These are phyloP conservation scores for Phytophthora macrochlamydospora DNA, from an alignment of 352 stramenopile genomes.

Conservation along the genomic window DNA sequence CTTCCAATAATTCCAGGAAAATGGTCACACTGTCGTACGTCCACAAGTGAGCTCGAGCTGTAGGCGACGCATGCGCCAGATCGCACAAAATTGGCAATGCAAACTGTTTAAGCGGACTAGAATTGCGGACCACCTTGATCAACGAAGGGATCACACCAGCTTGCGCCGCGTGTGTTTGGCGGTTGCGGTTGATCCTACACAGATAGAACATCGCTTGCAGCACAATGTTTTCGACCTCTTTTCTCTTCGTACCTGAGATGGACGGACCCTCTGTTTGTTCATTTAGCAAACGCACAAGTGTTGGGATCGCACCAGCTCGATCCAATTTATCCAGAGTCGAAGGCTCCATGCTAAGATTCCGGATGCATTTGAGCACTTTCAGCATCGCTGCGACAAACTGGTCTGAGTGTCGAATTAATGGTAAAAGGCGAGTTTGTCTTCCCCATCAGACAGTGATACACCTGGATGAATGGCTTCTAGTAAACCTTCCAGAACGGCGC, in stretches of 20 bases:
- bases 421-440: conserved; percentile 15
- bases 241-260: conserved; percentile 47
- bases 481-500: conserved; percentile 72
- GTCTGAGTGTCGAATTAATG: conserved; percentile 41
- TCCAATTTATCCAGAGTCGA: conserved; percentile 90
- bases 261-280: conserved; percentile 38
- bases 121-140: conserved; percentile 81
- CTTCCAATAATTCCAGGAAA: conserved; percentile 88
- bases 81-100: conserved; percentile 92
- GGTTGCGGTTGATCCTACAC: conserved; percentile 91
- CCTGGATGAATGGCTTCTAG: conserved; percentile 56
- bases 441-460: conserved; percentile 14
- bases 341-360: conserved; percentile 92
- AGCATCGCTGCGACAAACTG: conserved; percentile 68
- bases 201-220: conserved; percentile 94
- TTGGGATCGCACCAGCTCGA: conserved; percentile 85
- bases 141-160: conserved; percentile 92
- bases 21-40: conserved; percentile 78
- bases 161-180: conserved; percentile 89
- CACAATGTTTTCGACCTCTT: conserved; percentile 92
- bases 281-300: conserved; percentile 80
- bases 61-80: conserved; percentile 89
- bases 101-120: conserved; percentile 92
- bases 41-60: conserved; percentile 87
- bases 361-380: conserved; percentile 85